Evolutionary conservation across 2,329 filamentous ascomycete species (phyloP), one percentile per base, ranked within the genome.

Genomic region (Chaetomium globosum): DNA sequence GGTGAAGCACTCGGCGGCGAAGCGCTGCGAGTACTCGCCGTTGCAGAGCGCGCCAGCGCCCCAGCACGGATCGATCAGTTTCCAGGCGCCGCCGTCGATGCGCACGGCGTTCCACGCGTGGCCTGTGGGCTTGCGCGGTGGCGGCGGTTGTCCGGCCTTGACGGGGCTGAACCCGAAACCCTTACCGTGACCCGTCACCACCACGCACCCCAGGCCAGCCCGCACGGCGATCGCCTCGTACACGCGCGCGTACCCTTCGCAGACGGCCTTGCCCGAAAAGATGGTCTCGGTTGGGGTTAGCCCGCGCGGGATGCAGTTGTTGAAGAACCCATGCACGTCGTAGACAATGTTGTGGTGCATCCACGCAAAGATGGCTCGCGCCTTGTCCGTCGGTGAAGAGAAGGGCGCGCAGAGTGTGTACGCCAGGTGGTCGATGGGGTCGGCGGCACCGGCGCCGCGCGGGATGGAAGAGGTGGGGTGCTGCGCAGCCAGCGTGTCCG

Each of bases 61-160:
- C 95, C 95, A 99, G 75, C 94, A 98, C 0, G 90, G 78, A 73
- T 99, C 95, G 57, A 98, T 79, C 1, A 98, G 83, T 77, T 97
- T 97, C 94, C 94, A 98, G 69, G 87, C 85, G 2, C 91, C 92
- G 30, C 88, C 85, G 72, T 98, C 94, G 65, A 98, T 92, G 59
- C 87, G 85, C 7, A 97, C 92, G 0, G 91, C 93, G 73, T 97
- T 97, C 95, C 95, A 97, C 0, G 95, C 94, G 76, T 98, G 94
- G 1, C 86, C 85, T 5, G 79, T 82, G 0, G 85, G 79, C 60
- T 88, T 80, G 23, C 83, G 84, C 0, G 86, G 83, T 2, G 93
- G 93, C 0, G 89, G 75, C 0, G 84, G 80, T 60, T 90, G 82
- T 3, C 90, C 90, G 0, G 87, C 83, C 48, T 82, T 80, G 8